Evolutionary conservation across 192 early-diverging fungal species (phyloP).

Genomic region (Coemansia sp.): DNA sequence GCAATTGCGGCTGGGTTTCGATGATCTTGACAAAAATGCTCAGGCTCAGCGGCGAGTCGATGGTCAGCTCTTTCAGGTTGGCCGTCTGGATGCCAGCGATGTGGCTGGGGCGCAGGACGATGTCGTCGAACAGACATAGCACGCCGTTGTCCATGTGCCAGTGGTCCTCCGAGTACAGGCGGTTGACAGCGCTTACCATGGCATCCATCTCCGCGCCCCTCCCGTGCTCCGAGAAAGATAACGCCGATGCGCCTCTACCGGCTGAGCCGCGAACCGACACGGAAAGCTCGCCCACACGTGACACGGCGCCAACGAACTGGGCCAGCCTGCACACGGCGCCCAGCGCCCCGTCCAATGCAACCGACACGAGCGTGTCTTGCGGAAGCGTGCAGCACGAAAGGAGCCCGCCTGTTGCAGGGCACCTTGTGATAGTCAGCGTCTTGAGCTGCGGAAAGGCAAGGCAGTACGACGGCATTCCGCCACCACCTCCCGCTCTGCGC

Average conservation of each 20-base stretch:
- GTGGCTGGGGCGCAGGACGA: not conserved
- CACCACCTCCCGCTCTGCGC: not conserved
- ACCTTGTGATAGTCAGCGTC: not conserved
- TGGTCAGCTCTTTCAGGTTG: conserved; percentile 1
- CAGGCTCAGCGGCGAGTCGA: not conserved
- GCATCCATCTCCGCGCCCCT: not conserved
- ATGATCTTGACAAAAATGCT: not conserved
- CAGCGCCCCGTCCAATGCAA: not conserved
- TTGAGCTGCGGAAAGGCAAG: not conserved
- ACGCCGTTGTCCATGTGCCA: not conserved
- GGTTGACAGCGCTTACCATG: not conserved
- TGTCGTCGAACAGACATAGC: conserved; percentile 2
- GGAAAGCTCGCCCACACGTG: not conserved
- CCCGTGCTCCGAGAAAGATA: too few relatives aligned
- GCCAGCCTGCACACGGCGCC: not conserved
- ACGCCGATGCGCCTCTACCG: too few relatives aligned
- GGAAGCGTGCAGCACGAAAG: not conserved
- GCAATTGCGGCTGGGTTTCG: not conserved
- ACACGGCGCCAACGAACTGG: not conserved
- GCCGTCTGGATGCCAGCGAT: not conserved
- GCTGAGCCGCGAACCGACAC: not conserved
- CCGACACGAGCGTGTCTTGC: not conserved
- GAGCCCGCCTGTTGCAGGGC: not conserved
- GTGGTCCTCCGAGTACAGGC: not conserved
- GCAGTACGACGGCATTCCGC: not conserved